A percentile compares a stretch with the other conserved stretches of the same genome.
phyloP scores from a whole-genome alignment of 768 basidiomycete species.

The Boletus coccyginus region DNA sequence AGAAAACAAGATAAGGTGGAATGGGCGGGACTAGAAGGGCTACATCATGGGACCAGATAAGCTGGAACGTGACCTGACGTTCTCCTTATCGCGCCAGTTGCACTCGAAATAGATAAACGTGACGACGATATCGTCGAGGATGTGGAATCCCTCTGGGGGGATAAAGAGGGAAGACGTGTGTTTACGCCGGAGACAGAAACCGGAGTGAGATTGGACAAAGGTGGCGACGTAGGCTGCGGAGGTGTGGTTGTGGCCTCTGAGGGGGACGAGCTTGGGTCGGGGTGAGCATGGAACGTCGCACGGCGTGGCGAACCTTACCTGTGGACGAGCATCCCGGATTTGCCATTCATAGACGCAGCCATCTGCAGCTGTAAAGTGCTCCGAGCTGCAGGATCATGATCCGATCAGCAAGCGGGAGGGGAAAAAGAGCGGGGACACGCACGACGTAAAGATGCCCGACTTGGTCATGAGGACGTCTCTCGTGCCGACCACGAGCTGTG shows the following conservation, averaged over 20 bases:
- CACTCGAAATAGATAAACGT: slow-evolving; percentile 36
- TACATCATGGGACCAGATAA: background rate
- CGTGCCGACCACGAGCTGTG: slow-evolving; percentile 24
- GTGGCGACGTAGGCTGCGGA: slow-evolving; percentile 27
- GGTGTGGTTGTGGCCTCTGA: background rate
- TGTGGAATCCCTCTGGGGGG: slow-evolving; percentile 26
- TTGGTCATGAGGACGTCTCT: slow-evolving; percentile 24
- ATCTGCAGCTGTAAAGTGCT: slow-evolving; percentile 24
- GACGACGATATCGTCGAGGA: slow-evolving; percentile 36
- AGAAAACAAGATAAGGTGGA: background rate
- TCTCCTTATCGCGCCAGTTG: slow-evolving; percentile 28
- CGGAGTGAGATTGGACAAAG: slow-evolving; percentile 19
- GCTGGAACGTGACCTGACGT: slow-evolving; percentile 6
- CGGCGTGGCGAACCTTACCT: slow-evolving; percentile 11
- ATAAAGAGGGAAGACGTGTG: slow-evolving; percentile 24
- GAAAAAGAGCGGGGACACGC: background rate
- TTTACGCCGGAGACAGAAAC: slow-evolving; percentile 13
- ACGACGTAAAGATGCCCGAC: slow-evolving; percentile 25
- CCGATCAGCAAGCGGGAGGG: no score
- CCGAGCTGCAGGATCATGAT: slow-evolving; percentile 15
- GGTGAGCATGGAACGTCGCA: background rate
- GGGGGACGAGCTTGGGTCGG: slow-evolving; percentile 24
- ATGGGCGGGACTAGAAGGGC: background rate
- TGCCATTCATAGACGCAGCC: slow-evolving; percentile 30
- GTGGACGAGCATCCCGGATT: slow-evolving; percentile 18